A percentile compares a stretch with the other conserved stretches of the same genome.
phyloP scores from a whole-genome alignment of 768 basidiomycete genomes.

The Scleroderma citrinum region DNA sequence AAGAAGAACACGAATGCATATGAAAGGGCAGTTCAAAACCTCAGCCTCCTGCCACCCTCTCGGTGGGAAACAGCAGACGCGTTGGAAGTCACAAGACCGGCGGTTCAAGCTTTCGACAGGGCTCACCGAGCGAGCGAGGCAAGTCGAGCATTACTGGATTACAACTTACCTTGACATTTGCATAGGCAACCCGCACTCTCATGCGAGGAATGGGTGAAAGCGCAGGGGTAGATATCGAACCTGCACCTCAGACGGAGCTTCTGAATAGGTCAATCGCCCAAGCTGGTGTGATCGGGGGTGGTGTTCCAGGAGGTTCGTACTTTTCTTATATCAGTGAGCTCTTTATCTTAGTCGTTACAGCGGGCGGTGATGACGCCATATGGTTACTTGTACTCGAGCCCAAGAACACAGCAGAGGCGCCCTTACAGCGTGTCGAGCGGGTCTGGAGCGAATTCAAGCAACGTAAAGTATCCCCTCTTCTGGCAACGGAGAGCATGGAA shows the following conservation, averaged over 20 bases:
- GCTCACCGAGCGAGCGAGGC: background rate
- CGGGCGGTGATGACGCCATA: constrained; percentile 95
- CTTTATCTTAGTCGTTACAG: constrained; percentile 35
- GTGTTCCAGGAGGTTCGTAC: constrained; percentile 87
- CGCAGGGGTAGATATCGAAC: constrained; percentile 76
- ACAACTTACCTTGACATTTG: background rate
- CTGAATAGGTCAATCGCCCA: constrained; percentile 71
- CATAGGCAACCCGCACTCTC: background rate
- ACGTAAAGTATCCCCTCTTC: constrained; percentile 65
- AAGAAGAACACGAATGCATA: constrained; percentile 46
- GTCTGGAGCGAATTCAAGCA: constrained; percentile 62
- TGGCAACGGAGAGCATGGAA: constrained; percentile 61
- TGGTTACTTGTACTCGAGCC: constrained; percentile 85
- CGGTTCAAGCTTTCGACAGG: background rate
- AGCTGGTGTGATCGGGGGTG: constrained; percentile 87
- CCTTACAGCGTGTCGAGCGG: constrained; percentile 56
- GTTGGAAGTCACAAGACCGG: background rate
- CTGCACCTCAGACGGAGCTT: constrained; percentile 76
- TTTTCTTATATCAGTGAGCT: background rate
- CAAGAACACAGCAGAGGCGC: constrained; percentile 39
- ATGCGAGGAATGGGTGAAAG: constrained; percentile 1
- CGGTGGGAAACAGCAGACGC: constrained; percentile 3
- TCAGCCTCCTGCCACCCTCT: constrained; percentile 49
- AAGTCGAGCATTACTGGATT: background rate
- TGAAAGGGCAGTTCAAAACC: constrained; percentile 51